phyloP scores from a whole-genome alignment of 495 filamentous ascomycete genomes.

The Penicillium odoratum region DNA sequence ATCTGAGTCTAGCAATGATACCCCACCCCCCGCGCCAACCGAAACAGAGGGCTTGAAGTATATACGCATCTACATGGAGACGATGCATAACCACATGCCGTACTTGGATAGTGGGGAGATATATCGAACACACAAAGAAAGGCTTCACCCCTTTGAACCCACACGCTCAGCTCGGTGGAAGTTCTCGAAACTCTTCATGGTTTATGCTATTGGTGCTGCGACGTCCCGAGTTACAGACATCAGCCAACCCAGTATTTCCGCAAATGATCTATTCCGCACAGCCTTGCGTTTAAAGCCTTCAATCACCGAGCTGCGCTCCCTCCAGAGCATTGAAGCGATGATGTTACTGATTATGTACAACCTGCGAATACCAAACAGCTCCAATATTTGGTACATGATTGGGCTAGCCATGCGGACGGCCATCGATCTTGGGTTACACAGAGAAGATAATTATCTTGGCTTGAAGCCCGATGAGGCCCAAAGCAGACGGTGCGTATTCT shows the following conservation, averaged over 20 bases:
- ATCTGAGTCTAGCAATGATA: conserved; percentile 13
- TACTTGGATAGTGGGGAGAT: conserved; percentile 40
- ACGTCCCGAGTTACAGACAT: conserved; percentile 36
- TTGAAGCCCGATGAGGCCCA: conserved; percentile 31
- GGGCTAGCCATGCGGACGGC: conserved; percentile 43
- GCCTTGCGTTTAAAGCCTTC: conserved; percentile 37
- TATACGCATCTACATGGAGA: conserved; percentile 37
- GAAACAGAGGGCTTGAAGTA: conserved; percentile 34
- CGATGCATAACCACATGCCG: conserved; percentile 36
- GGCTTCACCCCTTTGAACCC: conserved; percentile 21
- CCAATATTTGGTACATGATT: conserved; percentile 44
- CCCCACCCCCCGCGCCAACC: conserved; percentile 24
- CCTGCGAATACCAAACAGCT: conserved; percentile 34
- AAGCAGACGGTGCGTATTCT: conserved; percentile 36
- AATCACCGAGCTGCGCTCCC: conserved; percentile 29
- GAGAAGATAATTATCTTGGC: conserved; percentile 24
- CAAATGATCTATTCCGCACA: conserved; percentile 17
- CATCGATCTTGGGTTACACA: conserved; percentile 41
- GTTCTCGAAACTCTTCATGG: conserved; percentile 42
- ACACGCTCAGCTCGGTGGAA: conserved; percentile 27
- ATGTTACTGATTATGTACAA: conserved; percentile 41
- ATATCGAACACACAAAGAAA: conserved; percentile 29
- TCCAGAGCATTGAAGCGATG: conserved; percentile 40
- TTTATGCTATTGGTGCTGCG: conserved; percentile 44
- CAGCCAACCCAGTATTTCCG: conserved; percentile 20